Conservation (phyloP, 352 stramenopile genomes). For the Phytophthora sp. region DNA sequence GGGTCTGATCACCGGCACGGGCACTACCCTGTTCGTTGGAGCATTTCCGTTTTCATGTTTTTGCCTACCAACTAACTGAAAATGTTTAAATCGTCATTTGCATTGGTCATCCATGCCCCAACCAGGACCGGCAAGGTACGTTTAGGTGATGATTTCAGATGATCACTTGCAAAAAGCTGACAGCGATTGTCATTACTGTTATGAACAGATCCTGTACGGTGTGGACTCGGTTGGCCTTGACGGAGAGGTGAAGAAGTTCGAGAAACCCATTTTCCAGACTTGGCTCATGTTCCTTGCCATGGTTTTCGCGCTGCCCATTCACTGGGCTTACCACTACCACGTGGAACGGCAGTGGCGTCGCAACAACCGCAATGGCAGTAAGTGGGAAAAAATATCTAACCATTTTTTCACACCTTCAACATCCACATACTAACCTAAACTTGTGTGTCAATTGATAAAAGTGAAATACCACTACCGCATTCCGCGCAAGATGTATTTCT, state of each 20-base stretch:
- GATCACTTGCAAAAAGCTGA: conserved; percentile 13
- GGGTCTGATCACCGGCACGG: conserved; percentile 82
- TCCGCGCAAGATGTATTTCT: conserved; percentile 93
- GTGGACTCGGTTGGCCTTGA: conserved; percentile 89
- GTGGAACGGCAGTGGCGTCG: conserved; percentile 73
- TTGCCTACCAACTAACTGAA: conserved; percentile 4
- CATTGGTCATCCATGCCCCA: conserved; percentile 4
- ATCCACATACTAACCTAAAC: neutral
- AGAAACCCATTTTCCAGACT: conserved; percentile 96
- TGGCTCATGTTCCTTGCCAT: conserved; percentile 98
- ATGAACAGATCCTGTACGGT: conserved; percentile 91
- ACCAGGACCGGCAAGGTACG: conserved; percentile 72
- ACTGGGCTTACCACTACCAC: conserved; percentile 87
- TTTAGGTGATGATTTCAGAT: neutral
- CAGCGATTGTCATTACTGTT: neutral
- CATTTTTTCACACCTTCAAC: neutral
- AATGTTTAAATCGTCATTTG: conserved; percentile 1
- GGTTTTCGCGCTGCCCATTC: conserved; percentile 93
- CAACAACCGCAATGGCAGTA: conserved; percentile 66
- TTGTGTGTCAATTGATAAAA: conserved; percentile 17
- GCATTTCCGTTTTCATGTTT: neutral
- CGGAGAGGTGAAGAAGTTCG: conserved; percentile 91
- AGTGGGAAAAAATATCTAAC: conserved; percentile 24
- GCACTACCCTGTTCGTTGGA: conserved; percentile 78
- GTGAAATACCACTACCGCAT: conserved; percentile 84